Evolutionary conservation across 1,139 yeast genomes (phyloP), one percentile per base, ranked within the genome.

Genomic region (Candida pseudoviswanathii): DNA sequence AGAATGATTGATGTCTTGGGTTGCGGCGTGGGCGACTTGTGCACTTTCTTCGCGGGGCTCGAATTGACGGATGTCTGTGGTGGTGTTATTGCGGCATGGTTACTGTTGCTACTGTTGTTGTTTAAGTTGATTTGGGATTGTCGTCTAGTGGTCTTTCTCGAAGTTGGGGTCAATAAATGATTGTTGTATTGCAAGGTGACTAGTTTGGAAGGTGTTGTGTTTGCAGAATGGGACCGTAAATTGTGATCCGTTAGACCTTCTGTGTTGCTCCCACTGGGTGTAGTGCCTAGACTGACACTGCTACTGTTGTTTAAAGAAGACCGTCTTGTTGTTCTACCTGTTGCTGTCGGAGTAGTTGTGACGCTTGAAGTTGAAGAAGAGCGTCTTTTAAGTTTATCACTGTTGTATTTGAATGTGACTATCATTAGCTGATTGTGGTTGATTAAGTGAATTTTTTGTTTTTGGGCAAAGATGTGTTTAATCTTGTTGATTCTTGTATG

Each of bases 321-420:
- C 22, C 37, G 39, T 41, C 41, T 41, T 27, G 37, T 45, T 10
- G 40, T 41, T 34, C 41, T 45, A 5, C 29, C 30, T 6, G 40
- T 45, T 31, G 40, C 41, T 31, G 43, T 25, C 10, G 6, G 24
- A 22, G 47, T 5, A 27, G 21, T n/a, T 25, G 37, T 22, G 4
- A 4, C 36, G 5, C 21, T 37, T 16, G 27, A 24, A 25, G 30
- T 4, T 37, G 41, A 25, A 10, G 30, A 9, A 4, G 41, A 37
- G 8, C 22, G 43, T 16, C 29, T 31, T 16, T 32, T 39, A 16
- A 39, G 51, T 45, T 51, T 54, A 10, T 45, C 47, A 32, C 37
- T 50, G 47, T 58, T 53, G 45, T 58, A 60, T 46, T 52, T 53
- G 22, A 60, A 53, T 3, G 52, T 51, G 26, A 58, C 55, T 16